These are phyloP conservation scores for Tarenaya hassleriana DNA, from an alignment of 345 rosid genomes.

Conservation along the genomic window DNA sequence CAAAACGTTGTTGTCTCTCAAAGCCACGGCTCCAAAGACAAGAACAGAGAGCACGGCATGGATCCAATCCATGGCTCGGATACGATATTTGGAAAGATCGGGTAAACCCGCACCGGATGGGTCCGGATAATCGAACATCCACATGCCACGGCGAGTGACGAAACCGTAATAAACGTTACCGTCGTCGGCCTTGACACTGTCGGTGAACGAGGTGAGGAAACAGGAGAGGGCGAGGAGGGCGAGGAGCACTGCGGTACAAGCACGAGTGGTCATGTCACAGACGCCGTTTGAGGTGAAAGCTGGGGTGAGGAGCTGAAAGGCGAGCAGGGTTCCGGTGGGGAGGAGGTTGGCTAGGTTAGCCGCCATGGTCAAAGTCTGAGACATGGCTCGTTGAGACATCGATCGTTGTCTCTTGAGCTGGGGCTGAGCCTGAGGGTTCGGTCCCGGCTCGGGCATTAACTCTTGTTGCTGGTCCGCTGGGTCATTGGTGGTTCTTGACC, in stretches of 20 bases:
- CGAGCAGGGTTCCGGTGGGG: conserved; percentile 84
- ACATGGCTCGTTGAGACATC: conserved; percentile 49
- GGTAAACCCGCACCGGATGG: conserved; percentile 35
- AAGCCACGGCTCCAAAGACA: conserved; percentile 63
- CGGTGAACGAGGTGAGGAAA: conserved; percentile 72
- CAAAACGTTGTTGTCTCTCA: conserved; percentile 67
- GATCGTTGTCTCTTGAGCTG: conserved; percentile 30
- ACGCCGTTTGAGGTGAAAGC: conserved; percentile 74
- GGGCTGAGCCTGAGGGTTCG: conserved; percentile 17
- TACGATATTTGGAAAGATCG: conserved; percentile 43
- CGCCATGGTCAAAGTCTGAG: conserved; percentile 68
- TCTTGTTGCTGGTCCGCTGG: conserved; percentile 20
- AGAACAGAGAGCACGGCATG: conserved; percentile 59
- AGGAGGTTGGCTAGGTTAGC: conserved; percentile 92
- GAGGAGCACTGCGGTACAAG: conserved; percentile 54
- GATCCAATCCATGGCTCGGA: conserved; percentile 49
- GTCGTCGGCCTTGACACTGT: conserved; percentile 50
- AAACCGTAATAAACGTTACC: conserved; percentile 70
- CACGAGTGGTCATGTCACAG: conserved; percentile 58
- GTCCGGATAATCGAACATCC: conserved; percentile 61
- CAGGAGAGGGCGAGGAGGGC: conserved; percentile 59
- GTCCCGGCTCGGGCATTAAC: neutral
- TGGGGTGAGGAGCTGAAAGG: conserved; percentile 79
- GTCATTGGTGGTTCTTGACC: conserved; percentile 16
- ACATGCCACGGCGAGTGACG: conserved; percentile 64